These are phyloP conservation scores for Chionographis japonica DNA, from an alignment of 106 monocot species.

Conservation along the genomic window DNA sequence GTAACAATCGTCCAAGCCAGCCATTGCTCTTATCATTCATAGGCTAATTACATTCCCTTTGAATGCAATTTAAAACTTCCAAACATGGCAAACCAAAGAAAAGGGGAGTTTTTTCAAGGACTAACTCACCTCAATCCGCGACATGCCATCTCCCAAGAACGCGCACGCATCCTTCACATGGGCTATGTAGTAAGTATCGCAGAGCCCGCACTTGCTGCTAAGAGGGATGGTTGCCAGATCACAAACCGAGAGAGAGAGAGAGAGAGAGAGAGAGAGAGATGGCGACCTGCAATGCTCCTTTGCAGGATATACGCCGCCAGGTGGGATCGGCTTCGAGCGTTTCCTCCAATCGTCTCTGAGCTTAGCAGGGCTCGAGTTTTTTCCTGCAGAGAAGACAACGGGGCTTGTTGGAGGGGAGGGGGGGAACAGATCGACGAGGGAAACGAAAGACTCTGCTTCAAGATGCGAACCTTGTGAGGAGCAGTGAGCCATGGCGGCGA, in stretches of 20 bases:
- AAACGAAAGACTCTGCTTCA: no score
- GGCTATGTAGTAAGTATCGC: slow-evolving; percentile 92
- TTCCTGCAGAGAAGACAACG: slow-evolving; percentile 7
- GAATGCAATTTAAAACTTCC: no score
- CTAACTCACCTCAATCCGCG: slow-evolving; percentile 69
- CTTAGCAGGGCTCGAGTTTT: slow-evolving; percentile 21
- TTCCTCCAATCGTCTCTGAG: slow-evolving; percentile 80
- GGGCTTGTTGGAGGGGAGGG: background rate
- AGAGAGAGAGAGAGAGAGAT: background rate
- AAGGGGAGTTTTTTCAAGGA: background rate
- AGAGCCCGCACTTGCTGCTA: slow-evolving; percentile 73
- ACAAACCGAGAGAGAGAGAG: background rate
- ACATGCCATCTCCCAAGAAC: slow-evolving; percentile 94
- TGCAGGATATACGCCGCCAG: slow-evolving; percentile 89
- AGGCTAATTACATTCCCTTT: no score
- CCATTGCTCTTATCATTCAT: no score
- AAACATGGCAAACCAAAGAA: no score
- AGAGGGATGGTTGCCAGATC: background rate
- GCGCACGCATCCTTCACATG: slow-evolving; percentile 90
- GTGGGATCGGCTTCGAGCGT: slow-evolving; percentile 79
- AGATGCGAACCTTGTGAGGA: slow-evolving; percentile 12
- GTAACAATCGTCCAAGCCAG: no score
- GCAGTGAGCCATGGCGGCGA: slow-evolving; percentile 1
- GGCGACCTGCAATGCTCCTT: slow-evolving; percentile 93
- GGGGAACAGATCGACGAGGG: no score